Percentiles rank a stretch among this genome's conserved stretches.
These are phyloP conservation scores for Inga laurina DNA, from an alignment of 306 rosid species.

Conservation along the genomic window DNA sequence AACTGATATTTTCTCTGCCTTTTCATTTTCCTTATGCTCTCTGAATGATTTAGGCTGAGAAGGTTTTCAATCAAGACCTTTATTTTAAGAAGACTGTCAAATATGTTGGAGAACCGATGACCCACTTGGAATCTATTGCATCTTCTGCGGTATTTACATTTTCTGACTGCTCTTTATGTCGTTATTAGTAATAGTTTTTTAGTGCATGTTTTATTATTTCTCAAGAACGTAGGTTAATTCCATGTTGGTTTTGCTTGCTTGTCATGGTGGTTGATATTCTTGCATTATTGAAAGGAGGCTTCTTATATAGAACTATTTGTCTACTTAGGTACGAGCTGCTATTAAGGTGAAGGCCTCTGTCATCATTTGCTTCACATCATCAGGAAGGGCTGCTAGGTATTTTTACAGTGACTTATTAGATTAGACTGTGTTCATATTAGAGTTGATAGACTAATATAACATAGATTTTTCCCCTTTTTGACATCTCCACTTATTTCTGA, in stretches of 20 bases:
- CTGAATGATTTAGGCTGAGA: constrained; percentile 59
- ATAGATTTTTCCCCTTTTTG: not conserved
- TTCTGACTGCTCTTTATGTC: constrained; percentile 15
- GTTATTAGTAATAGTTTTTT: constrained; percentile 9
- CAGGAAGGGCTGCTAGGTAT: constrained; percentile 99
- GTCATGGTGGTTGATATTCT: constrained; percentile 17
- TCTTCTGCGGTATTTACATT: constrained; percentile 80
- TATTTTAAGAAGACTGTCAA: constrained; percentile 92
- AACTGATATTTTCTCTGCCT: constrained; percentile 27
- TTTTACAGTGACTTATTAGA: not conserved
- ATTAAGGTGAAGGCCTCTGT: constrained; percentile 98
- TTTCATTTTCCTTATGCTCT: constrained; percentile 25
- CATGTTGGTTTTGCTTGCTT: constrained; percentile 20
- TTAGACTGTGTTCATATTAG: constrained; percentile 13
- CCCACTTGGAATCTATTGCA: constrained; percentile 98
- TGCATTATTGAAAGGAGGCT: constrained; percentile 24
- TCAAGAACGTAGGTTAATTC: not conserved
- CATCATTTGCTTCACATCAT: constrained; percentile 95
- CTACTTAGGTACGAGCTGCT: constrained; percentile 87
- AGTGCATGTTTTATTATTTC: not conserved
- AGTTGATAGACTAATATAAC: constrained; percentile 1
- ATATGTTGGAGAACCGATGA: constrained; percentile 96
- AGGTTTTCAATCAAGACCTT: constrained; percentile 96
- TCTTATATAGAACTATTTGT: constrained; percentile 24
- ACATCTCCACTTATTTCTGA: constrained; percentile 1